Evolutionary conservation across 2,329 filamentous ascomycete genomes (phyloP), one percentile per base, ranked within the genome.

Genomic region (Sclerotinia trifoliorum): DNA sequence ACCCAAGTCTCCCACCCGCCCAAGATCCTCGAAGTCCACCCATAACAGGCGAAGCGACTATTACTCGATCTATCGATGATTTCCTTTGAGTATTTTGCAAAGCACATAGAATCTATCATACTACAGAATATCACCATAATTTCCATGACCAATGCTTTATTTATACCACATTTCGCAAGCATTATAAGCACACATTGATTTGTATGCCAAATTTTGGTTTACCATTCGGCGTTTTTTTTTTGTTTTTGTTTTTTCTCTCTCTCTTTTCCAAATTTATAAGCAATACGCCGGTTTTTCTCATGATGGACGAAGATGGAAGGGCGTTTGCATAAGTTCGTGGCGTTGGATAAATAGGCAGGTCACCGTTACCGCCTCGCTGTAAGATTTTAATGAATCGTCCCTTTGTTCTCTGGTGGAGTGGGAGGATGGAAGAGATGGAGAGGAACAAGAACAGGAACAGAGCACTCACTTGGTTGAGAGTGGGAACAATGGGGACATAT

Each of bases 61-160:
- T 94, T 70, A 87, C 88, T 64, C 84, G 91, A 68, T 93, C 89
- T 69, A 94, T 94, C 74, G 89, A 92, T 77, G 90, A 93, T 75
- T 82, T 93, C 64, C 81, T 94, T 78, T 93, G 83, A 84, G 51
- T 44, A 51, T 65, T 67, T 58, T 51, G 21, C 58, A 46, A 26
- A 57, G 62, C 51, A 57, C 52, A 68, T 68, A 52, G 66, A 68
- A 57, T 55, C 39, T 65, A 57, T 42, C 44, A 5, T 61, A 29
- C 44, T 29, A 49, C 60, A 60, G 42, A 61, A 60, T 55, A 55
- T 63, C 57, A 52, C 49, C 29, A 63, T 67, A 67, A 67, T 67
- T 57, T 62, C 52, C 46, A 52, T 67, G 65, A 55, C 49, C 57
- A 32, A 63, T 67, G 57, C 49, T 63, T 63, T 54, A 55, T 67